phyloP scores from a whole-genome alignment of 306 rosid genomes.

The Notholithocarpus densiflorus region DNA sequence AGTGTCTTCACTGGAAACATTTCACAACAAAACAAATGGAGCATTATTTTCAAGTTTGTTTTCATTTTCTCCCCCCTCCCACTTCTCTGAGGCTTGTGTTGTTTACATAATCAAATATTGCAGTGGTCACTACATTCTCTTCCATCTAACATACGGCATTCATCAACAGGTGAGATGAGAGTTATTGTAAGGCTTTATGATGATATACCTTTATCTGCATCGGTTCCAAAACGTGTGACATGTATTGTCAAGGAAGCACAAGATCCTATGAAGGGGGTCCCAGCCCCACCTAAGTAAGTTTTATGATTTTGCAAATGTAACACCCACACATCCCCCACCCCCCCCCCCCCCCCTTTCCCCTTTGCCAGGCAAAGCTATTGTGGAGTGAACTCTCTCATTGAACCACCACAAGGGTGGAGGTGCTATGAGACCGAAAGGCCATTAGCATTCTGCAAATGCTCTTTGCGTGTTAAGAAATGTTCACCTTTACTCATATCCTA shows the following conservation, averaged over 20 bases:
- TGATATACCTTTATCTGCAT: constrained; percentile 76
- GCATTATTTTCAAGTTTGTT: not conserved
- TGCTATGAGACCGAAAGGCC: too few species aligned
- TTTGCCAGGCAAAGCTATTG: constrained; percentile 1
- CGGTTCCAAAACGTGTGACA: constrained; percentile 85
- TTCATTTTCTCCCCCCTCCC: not conserved
- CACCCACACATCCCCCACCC: not conserved
- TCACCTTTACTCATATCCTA: not conserved
- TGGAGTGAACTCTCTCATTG: too few species aligned
- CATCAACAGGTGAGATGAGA: constrained; percentile 74
- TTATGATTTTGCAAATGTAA: not conserved
- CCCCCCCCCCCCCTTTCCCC: not conserved
- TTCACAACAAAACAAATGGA: too few species aligned
- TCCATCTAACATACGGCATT: constrained; percentile 7
- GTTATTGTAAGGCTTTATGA: constrained; percentile 76
- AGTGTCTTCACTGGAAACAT: too few species aligned
- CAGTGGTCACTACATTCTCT: constrained; percentile 11
- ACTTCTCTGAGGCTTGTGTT: constrained; percentile 2
- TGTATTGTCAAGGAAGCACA: constrained; percentile 74
- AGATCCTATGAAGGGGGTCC: constrained; percentile 49
- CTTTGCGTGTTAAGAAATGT: not conserved
- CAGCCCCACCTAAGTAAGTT: constrained; percentile 70
- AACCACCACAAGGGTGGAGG: too few species aligned
- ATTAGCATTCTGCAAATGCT: too few species aligned
- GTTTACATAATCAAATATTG: constrained; percentile 13